These are phyloP conservation scores for Peniophora sp. DNA, from an alignment of 1,284 basidiomycete genomes.

Conservation along the genomic window DNA sequence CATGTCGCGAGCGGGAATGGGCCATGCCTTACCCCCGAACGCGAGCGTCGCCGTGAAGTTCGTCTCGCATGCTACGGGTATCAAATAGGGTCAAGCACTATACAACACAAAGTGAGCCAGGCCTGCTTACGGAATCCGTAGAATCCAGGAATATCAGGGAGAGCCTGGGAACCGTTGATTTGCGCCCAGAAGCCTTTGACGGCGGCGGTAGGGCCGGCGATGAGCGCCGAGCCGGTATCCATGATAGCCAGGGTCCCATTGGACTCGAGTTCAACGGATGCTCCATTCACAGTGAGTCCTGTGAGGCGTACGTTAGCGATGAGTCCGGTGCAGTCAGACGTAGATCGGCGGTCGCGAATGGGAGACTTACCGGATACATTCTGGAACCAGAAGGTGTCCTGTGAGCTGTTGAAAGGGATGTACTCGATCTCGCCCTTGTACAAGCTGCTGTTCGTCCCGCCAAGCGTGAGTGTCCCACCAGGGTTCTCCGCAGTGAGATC, in stretches of 20 bases:
- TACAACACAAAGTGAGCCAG: slow-evolving; percentile 10
- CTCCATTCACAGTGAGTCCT: slow-evolving; percentile 45
- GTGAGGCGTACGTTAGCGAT: not conserved
- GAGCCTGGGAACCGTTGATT: slow-evolving; percentile 37
- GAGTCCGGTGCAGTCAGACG: slow-evolving; percentile 5
- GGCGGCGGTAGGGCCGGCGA: slow-evolving; percentile 52
- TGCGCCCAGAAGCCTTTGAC: slow-evolving; percentile 48
- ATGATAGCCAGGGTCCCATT: slow-evolving; percentile 50
- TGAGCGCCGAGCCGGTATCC: slow-evolving; percentile 72
- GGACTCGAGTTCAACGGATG: slow-evolving; percentile 35
- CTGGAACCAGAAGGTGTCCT: slow-evolving; percentile 46
- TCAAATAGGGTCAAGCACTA: slow-evolving; percentile 1
- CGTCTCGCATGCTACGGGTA: slow-evolving; percentile 44
- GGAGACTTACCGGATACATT: slow-evolving; percentile 23
- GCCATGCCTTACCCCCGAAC: slow-evolving; percentile 72
- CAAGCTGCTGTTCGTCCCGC: slow-evolving; percentile 62
- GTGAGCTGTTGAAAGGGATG: slow-evolving; percentile 29
- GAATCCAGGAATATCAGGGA: slow-evolving; percentile 39
- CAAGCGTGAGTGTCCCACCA: slow-evolving; percentile 69
- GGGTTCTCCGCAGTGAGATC: slow-evolving; percentile 24
- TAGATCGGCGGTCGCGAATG: too few species aligned
- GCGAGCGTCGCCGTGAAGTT: slow-evolving; percentile 44
- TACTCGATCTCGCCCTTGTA: slow-evolving; percentile 60
- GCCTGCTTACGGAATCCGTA: slow-evolving; percentile 74
- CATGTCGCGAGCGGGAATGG: slow-evolving; percentile 65